Conservation (phyloP, 768 basidiomycete species). For the Tylopilus plumbeoviolaceoides region DNA sequence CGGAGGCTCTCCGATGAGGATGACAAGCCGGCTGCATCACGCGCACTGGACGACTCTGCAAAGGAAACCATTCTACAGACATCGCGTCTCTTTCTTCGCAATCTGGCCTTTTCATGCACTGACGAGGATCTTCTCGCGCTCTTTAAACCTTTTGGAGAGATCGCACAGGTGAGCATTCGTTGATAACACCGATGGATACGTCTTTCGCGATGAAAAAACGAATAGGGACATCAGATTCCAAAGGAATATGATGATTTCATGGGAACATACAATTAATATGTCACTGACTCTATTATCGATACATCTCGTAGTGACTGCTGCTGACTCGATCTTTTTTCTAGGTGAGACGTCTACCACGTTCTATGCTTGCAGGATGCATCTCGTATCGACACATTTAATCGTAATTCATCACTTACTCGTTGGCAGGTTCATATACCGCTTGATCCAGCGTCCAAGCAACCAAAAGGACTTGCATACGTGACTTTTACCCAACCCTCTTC, state of each 20-base stretch:
- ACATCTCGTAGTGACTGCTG: not conserved
- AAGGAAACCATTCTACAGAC: constrained; percentile 63
- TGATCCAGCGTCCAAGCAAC: constrained; percentile 40
- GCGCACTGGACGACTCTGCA: constrained; percentile 29
- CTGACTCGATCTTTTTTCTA: constrained; percentile 10
- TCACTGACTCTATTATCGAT: constrained; percentile 19
- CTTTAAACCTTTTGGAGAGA: constrained; percentile 65
- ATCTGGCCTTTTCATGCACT: constrained; percentile 83
- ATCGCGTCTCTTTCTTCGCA: constrained; percentile 86
- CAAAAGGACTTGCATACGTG: constrained; percentile 64
- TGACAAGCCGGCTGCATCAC: constrained; percentile 5
- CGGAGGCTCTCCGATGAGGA: constrained; percentile 52
- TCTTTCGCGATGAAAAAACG: constrained; percentile 37
- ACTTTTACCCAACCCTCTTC: constrained; percentile 41
- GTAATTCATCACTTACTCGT: constrained; percentile 1
- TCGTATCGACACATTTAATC: no score
- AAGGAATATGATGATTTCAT: constrained; percentile 30
- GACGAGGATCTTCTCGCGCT: constrained; percentile 61
- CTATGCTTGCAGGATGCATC: not conserved
- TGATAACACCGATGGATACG: not conserved
- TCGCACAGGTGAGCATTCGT: constrained; percentile 63
- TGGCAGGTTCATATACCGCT: constrained; percentile 55
- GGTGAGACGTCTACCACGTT: constrained; percentile 8
- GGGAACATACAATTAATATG: constrained; percentile 54
- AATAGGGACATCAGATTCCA: constrained; percentile 49